Evolutionary conservation across 148 eudicot species (phyloP), one percentile per base, ranked within the genome.

Genomic region (Hydrangea macrophylla): DNA sequence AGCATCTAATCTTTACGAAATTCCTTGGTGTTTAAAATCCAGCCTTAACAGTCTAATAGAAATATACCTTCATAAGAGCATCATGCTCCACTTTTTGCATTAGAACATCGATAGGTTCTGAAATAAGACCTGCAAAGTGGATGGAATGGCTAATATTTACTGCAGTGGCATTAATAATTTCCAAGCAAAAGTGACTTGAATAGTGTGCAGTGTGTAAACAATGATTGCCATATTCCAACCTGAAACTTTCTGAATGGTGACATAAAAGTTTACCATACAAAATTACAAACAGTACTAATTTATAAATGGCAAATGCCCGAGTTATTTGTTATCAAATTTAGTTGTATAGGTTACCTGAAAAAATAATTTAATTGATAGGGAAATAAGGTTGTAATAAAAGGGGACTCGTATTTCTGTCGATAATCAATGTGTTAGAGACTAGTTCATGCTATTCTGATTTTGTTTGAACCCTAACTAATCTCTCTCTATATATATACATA

Each of bases 51-150:
- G 27, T 50, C 36, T 27, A 48, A 25, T 53, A 20, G 1, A 53
- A 57, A 53, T 50, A 7, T 74, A 84, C 88, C 85, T 76, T 84
- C 44, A 69, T 31, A 66, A 87, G 71, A 36, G 86, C 86, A 73
- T 85, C 86, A 23, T 86, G 85, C 64, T 86, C 97, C 22, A 78
- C 90, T 54, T 76, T 87, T 63, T 89, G 86, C 70, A 92, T 65
- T 65, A 92, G 58, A 63, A 65, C 63, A 70, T 74, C 74, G 55
- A 92, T 79, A 18, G 92, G 79, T 62, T 86, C 89, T 12, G 78
- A 72, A 31, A 83, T 66, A 37, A 92, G 80, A 68, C 90, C 97
- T 92, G 87, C 68, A 83, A 75, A 59, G 62, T 65, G 13, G 31
- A 45, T 35, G 58, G 35, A 33, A 54, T 26, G 10, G 44, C 48